A percentile compares a stretch with the other conserved stretches of the same genome.
Evolutionary conservation across 148 eudicot genomes (phyloP).

Genomic region (Rheum nobile): DNA sequence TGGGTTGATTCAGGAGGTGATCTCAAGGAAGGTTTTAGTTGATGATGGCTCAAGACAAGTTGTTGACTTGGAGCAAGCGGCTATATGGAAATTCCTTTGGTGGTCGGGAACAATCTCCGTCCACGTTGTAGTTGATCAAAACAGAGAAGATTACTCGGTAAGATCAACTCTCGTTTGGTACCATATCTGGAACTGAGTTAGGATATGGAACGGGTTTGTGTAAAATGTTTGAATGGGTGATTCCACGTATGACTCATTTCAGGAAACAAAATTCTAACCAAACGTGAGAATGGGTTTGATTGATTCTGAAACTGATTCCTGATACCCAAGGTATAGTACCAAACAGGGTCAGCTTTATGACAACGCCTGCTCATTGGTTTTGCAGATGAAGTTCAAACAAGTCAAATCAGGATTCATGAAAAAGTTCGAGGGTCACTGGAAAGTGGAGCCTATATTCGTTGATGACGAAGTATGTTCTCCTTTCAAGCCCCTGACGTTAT

Average conservation of each 20-base stretch:
- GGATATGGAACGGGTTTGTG: too few species aligned
- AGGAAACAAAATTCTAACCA: too few species aligned
- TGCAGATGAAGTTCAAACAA: slow-evolving; percentile 88
- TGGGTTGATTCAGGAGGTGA: slow-evolving; percentile 52
- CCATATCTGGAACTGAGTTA: too few species aligned
- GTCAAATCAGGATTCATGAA: slow-evolving; percentile 78
- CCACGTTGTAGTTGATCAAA: slow-evolving; percentile 87
- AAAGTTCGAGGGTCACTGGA: slow-evolving; percentile 91
- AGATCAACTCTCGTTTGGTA: too few species aligned
- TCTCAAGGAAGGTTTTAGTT: slow-evolving; percentile 65
- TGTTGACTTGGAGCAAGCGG: slow-evolving; percentile 92
- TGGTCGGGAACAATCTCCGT: slow-evolving; percentile 94
- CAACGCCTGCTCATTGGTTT: background rate
- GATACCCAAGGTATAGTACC: too few species aligned
- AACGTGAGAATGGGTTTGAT: too few species aligned
- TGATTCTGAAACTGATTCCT: too few species aligned
- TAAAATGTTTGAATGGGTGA: too few species aligned
- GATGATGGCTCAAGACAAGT: slow-evolving; percentile 86
- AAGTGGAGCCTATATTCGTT: slow-evolving; percentile 65
- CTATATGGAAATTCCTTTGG: slow-evolving; percentile 91
- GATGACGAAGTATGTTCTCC: slow-evolving; percentile 67
- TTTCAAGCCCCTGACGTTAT: slow-evolving; percentile 39
- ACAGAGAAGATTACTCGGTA: slow-evolving; percentile 77
- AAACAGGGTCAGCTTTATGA: too few species aligned
- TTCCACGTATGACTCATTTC: too few species aligned